Base-by-base conservation (phyloP, 495 filamentous ascomycete species). In the Apodospora peruviana region DNA sequence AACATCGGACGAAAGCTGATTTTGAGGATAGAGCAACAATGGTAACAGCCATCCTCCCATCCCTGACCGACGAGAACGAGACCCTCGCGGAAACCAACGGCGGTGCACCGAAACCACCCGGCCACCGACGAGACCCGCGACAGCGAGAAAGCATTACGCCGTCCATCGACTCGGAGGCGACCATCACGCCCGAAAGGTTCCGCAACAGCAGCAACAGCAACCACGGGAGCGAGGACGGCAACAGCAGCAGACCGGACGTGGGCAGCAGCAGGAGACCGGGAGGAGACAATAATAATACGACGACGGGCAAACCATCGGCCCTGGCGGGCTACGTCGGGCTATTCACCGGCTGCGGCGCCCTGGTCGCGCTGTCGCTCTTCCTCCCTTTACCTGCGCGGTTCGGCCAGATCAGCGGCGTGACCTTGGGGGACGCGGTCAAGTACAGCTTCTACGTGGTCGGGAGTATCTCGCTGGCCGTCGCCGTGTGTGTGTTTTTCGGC, bases 11-110 rank as follows among this genome's bases (percentile, higher is more conserved):
- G n/a, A n/a, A n/a, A n/a, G n/a, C n/a, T 10, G 17, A 14, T 17
- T 42, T 2, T 14, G 19, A 20, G 17, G 38, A 32, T 48, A 82
- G 78, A 8, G 77, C 90, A 21, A 97, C 94, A 2, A 99, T 99
- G 93, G 93, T 99, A 23, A 96, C 94, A 4, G 93, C 93, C 1
- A 87, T 94, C 21, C 74, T 97, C 16, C 94, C 93, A 1, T 84
- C 86, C 5, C 87, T 98, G 62, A 90, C 88, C 16, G 76, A 69
- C 61, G 59, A 75, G 43, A 58, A 53, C 47, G 35, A 53, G 43
- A 46, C 59, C 34, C 52, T 49, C 18, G 59, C 48, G 21, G 61
- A 65, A n/a, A n/a, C n/a, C n/a, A n/a, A n/a, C n/a, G n/a, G n/a
- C 34, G 62, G 34, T 10, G n/a, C 19, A 2, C 50, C 46, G 14